These are phyloP conservation scores for Ustilago cynodontis DNA, from an alignment of 1,284 basidiomycete genomes.

Conservation along the genomic window DNA sequence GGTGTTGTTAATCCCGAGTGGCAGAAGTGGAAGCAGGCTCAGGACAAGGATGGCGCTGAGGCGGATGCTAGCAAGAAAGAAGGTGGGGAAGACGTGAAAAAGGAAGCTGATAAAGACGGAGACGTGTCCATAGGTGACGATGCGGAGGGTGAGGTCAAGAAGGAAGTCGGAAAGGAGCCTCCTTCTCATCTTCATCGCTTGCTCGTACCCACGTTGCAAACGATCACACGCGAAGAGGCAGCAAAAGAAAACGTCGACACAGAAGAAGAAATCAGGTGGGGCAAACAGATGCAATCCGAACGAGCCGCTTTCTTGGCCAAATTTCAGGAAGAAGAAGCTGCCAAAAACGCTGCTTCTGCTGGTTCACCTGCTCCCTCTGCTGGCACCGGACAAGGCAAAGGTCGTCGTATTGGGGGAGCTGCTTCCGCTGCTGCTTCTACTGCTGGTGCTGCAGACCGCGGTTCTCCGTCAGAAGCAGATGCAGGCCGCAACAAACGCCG, in stretches of 20 bases:
- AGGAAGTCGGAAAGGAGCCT: conserved; percentile 33
- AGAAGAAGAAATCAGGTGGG: conserved; percentile 66
- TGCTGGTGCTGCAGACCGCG: conserved; percentile 26
- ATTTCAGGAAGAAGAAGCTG: conserved; percentile 64
- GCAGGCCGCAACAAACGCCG: conserved; percentile 21
- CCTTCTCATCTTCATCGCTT: conserved; percentile 53
- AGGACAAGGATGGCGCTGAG: conserved; percentile 30
- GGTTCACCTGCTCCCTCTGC: conserved; percentile 46
- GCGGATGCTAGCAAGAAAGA: conserved; percentile 9
- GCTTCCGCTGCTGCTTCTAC: conserved; percentile 6
- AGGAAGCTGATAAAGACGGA: conserved; percentile 38
- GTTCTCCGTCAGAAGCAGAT: conserved; percentile 38
- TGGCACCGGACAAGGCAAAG: conserved; percentile 27
- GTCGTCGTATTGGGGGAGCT: conserved; percentile 21
- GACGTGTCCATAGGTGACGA: conserved; percentile 37
- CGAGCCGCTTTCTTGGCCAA: conserved; percentile 62
- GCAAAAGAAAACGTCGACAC: conserved; percentile 64
- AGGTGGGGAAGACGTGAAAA: conserved; percentile 21
- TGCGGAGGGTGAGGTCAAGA: conserved; percentile 24
- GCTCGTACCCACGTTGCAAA: conserved; percentile 51
- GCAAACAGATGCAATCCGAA: conserved; percentile 64
- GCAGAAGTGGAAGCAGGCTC: conserved; percentile 49
- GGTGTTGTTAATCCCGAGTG: conserved; percentile 61
- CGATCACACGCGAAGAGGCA: conserved; percentile 40
- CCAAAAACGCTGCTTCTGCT: conserved; percentile 41